Base-by-base conservation (phyloP, 495 filamentous ascomycete species). In the Coniosporium apollinis region DNA sequence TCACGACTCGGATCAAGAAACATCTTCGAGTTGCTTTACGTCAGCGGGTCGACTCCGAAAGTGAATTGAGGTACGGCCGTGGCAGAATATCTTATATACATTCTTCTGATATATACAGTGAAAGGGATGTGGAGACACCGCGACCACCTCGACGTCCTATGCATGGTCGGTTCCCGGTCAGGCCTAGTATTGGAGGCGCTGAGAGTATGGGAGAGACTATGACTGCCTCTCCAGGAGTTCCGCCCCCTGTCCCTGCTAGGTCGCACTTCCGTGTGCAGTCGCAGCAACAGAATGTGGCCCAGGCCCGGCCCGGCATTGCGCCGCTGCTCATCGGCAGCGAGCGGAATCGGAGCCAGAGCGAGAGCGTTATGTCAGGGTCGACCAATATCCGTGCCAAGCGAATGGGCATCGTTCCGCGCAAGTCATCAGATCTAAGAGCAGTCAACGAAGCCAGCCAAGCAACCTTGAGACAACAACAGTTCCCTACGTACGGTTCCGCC, bases 401-500 rank as follows among this genome's bases (percentile, higher is more conserved):
- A 4, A 92, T 93, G 82, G 86, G 85, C 4, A 75, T 91, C 19
- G 73, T 94, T 19, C 74, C 72, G 7, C 75, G 69, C 43, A 81
- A 82, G 48, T 67, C 74, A 17, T 69, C 72, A 10, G 82, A 84
- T 36, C 59, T 91, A 7, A 72, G 72, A 17, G 78, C 79, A 0
- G 57, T 92, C 11, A 72, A 86, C 37, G 85, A 94, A 84, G 78
- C 51, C 80, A n/a, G n/a, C n/a, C n/a, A n/a, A n/a, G n/a, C n/a
- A n/a, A n/a, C n/a, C n/a, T n/a, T n/a, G n/a, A n/a, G n/a, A n/a
- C n/a, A n/a, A n/a, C n/a, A n/a, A n/a, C n/a, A n/a, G n/a, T n/a
- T n/a, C n/a, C n/a, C n/a, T n/a, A n/a, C n/a, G n/a, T n/a, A n/a
- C n/a, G n/a, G n/a, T n/a, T n/a, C n/a, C n/a, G n/a, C n/a, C n/a